Evolutionary conservation across 1,139 yeast species (phyloP), one percentile per base, ranked within the genome.

Genomic region (Tardiomyces digboiensis): DNA sequence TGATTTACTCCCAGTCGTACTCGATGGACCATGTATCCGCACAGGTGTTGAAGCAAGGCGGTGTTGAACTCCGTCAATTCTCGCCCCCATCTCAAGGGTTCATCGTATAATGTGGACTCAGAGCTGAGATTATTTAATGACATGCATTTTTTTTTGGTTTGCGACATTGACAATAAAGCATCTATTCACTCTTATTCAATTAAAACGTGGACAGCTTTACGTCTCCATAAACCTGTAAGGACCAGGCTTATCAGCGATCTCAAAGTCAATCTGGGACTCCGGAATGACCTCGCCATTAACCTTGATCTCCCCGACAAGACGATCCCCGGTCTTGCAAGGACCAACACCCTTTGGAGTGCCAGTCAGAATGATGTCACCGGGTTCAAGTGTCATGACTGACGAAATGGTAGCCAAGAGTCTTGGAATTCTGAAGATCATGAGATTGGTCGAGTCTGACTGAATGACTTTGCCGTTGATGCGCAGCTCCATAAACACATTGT

Each of bases 341-440:
- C 97, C 97, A 10, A 91, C 99, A n/a, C 99, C 99, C 64, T 89
- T 87, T 39, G 98, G 98, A 1, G 98, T 91, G 13, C 98, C 98
- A 0, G 97, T 91, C 48, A 89, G 71, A 47, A 91, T 82, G 54
- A 91, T 74, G 60, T 91, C 97, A 20, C 97, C 97, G 48, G 87
- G 82, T 56, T 88, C 80, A 47, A 91, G 70, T 2, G 97, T 86
- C 93, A 91, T 89, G 54, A 87, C 80, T 16, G 81, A 67, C 8
- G 96, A 84, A 79, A 89, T 83, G 46, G 84, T 78, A 46, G 84
- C 75, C 52, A 91, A 70, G 50, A 93, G 81, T 53, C 76, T 74
- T 55, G 89, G 93, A 56, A 91, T 80, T 41, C 89, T 83, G 74
- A 85, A 88, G 47, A 91, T 68, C 98, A 91, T 91, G 62, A 89